These are phyloP conservation scores for Colletotrichum ledebouriae DNA, from an alignment of 2,329 filamentous ascomycete genomes.

Conservation along the genomic window DNA sequence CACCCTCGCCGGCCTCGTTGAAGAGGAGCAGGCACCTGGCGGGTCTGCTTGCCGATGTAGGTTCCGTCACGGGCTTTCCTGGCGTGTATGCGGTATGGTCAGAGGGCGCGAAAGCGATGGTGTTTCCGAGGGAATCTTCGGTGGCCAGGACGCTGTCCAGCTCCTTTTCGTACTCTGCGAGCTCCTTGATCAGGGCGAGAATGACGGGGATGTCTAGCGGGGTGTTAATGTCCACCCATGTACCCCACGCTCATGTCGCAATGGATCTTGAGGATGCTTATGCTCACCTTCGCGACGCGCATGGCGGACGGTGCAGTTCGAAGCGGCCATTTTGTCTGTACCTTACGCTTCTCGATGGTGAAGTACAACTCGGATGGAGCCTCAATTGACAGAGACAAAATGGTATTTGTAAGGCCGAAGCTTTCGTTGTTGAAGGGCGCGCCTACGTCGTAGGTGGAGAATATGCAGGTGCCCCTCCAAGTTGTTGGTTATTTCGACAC, in stretches of 20 bases:
- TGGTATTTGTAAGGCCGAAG: slow-evolving; percentile 6
- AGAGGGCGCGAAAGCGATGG: slow-evolving; percentile 81
- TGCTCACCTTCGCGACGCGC: slow-evolving; percentile 70
- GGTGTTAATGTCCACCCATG: slow-evolving; percentile 11
- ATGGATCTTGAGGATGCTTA: too few relatives aligned
- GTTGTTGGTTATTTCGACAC: background rate
- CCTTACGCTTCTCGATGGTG: background rate
- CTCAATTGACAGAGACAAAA: background rate
- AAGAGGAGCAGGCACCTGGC: slow-evolving; percentile 82
- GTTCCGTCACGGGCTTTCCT: slow-evolving; percentile 59
- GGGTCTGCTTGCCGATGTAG: slow-evolving; percentile 69
- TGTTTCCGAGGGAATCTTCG: slow-evolving; percentile 76
- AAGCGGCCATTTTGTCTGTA: slow-evolving; percentile 49
- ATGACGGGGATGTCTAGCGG: slow-evolving; percentile 83
- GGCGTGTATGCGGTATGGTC: slow-evolving; percentile 54
- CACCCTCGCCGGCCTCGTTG: slow-evolving; percentile 61
- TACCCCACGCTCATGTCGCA: background rate
- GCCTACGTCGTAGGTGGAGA: slow-evolving; percentile 34
- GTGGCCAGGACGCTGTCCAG: slow-evolving; percentile 83
- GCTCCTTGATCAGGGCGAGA: slow-evolving; percentile 83
- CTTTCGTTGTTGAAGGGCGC: slow-evolving; percentile 25
- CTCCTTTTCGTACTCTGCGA: slow-evolving; percentile 90
- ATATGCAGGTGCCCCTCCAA: slow-evolving; percentile 16
- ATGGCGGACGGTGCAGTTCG: slow-evolving; percentile 62
- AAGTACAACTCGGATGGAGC: background rate